Percentiles rank a stretch among this genome's conserved stretches.
These are phyloP conservation scores for Diutina ranongensis DNA, from an alignment of 1,139 yeast species.

Conservation along the genomic window DNA sequence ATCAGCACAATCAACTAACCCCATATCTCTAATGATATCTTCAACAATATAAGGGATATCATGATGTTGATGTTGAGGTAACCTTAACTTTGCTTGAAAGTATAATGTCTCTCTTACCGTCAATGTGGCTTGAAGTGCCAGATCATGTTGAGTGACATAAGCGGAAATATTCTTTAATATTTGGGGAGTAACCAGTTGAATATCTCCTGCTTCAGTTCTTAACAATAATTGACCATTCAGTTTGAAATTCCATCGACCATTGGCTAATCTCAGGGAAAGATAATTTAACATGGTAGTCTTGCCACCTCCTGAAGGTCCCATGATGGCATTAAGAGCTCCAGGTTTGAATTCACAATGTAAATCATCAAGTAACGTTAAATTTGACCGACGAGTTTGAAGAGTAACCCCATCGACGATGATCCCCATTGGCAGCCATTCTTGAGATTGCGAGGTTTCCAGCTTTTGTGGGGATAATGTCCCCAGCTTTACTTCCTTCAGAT, in stretches of 20 bases:
- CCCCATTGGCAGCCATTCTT: not conserved
- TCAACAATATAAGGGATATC: not conserved
- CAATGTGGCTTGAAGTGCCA: constrained; percentile 1
- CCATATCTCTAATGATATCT: not conserved
- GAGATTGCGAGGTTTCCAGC: not conserved
- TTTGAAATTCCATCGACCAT: not conserved
- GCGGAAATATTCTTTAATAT: not conserved
- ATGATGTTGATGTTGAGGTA: not conserved
- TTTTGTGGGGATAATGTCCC: not conserved
- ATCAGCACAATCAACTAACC: constrained; percentile 2
- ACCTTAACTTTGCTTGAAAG: constrained; percentile 2
- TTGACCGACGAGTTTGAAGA: not conserved
- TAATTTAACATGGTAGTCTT: constrained; percentile 5
- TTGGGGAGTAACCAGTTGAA: not conserved
- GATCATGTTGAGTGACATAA: constrained; percentile 3
- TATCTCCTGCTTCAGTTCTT: not conserved
- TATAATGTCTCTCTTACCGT: constrained; percentile 3
- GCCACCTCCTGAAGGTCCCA: constrained; percentile 3
- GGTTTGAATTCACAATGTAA: not conserved
- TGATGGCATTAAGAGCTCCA: constrained; percentile 1
- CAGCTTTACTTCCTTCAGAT: not conserved
- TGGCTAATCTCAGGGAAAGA: not conserved
- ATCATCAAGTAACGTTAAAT: not conserved
- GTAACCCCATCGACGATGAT: not conserved
- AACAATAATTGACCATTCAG: not conserved